These are phyloP conservation scores for Magnaporthiopsis incrustans DNA, from an alignment of 2,329 filamentous ascomycete species.

Conservation along the genomic window DNA sequence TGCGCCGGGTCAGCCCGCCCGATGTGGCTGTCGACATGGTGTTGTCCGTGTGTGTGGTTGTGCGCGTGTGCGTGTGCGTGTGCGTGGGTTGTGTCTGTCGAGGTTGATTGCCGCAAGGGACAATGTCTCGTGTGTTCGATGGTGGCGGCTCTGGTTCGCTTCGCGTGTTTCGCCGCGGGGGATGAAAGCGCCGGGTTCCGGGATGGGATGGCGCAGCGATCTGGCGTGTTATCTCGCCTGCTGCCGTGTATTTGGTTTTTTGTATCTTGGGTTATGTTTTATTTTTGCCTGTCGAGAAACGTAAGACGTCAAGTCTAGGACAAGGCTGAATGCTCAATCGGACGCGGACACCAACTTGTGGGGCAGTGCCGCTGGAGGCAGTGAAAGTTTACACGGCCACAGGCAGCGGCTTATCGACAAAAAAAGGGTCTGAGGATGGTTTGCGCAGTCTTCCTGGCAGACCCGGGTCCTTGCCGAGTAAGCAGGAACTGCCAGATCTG, in stretches of 20 bases:
- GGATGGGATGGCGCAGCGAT: not conserved
- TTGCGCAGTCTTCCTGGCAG: not conserved
- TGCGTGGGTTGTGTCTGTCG: not conserved
- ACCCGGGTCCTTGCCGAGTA: not conserved
- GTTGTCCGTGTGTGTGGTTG: not conserved
- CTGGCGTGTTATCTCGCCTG: not conserved
- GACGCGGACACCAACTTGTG: not conserved
- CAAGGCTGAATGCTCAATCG: not conserved
- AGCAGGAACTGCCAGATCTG: not conserved
- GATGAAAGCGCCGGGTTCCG: not conserved
- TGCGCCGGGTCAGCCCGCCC: constrained; percentile 51
- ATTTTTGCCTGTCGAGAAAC: not conserved
- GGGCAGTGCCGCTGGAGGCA: not conserved
- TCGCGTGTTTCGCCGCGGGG: not conserved
- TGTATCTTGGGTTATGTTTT: not conserved
- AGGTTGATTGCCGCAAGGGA: not conserved
- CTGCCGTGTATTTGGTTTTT: not conserved
- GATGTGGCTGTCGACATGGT: constrained; percentile 34
- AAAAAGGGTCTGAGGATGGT: not conserved
- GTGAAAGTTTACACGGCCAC: not conserved
- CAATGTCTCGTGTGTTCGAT: not conserved
- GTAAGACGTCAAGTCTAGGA: not conserved
- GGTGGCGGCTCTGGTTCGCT: not conserved
- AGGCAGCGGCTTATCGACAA: not conserved
- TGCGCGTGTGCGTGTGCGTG: too few species aligned